Base-by-base conservation (phyloP, 257 asterid species). In the Verbascum thapsus region DNA sequence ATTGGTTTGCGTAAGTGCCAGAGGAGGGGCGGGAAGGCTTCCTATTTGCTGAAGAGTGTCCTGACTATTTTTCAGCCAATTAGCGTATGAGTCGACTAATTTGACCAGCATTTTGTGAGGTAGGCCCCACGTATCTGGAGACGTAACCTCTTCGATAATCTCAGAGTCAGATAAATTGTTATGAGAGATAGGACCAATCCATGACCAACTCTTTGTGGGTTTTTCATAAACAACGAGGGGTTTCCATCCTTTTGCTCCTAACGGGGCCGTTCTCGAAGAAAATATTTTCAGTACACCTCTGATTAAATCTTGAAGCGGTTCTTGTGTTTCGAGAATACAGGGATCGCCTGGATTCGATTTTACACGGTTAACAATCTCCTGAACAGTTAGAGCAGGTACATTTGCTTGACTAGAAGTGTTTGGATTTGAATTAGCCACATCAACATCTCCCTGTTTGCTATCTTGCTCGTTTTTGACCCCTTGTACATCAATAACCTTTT, bases 201-300 rank as follows among this genome's bases (percentile, higher is more conserved):
- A 94, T 19, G 94, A 80, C 99, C 99, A 94, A 70, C 90, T 76
- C 79, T 88, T 94, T 44, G 76, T 66, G 22, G 89, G 58, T 71
- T 83, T 94, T 72, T 90, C 95, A 72, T 85, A 94, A 32, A 81
- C 84, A 26, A 84, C 95, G 53, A 90, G 96, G 12, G 96, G 79
- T 77, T 94, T 94, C 99, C 99, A 94, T 63, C 96, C 99, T 80
- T 94, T 94, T 43, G 99, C 99, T 55, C 98, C 99, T 19, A 88
- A 77, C 37, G 99, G 99, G 32, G 99, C 96, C 43, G 96, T 94
- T 81, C 78, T 84, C 42, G 98, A 94, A 41, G 94, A 81, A 60
- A 90, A 83, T 66, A 94, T 85, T 74, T 90, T 94, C 41, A 94
- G 76, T 63, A 94, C 99, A 41, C 99, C 99, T 77, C 99, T 88